These are phyloP conservation scores for Tolypocladium nubicola DNA, from an alignment of 2,329 filamentous ascomycete species.

Conservation along the genomic window DNA sequence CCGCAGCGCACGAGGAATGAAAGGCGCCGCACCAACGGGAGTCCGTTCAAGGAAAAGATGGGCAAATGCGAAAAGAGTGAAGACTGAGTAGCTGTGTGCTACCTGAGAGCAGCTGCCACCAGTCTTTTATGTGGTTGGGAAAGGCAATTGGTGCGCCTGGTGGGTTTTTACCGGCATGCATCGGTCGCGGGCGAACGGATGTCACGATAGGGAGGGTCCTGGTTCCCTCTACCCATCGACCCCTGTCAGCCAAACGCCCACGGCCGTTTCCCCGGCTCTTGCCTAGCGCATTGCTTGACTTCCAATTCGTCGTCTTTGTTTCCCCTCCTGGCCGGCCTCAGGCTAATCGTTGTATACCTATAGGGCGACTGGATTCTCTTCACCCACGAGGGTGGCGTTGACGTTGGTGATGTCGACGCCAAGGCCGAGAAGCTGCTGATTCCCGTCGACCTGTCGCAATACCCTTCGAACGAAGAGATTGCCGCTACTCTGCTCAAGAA, in stretches of 20 bases:
- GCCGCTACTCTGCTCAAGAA: slow-evolving; percentile 78
- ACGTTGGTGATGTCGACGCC: slow-evolving; percentile 96
- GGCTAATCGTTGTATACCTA: slow-evolving; percentile 11
- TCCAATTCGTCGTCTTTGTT: not conserved
- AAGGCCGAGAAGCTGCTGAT: slow-evolving; percentile 99
- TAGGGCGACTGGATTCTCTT: slow-evolving; percentile 99
- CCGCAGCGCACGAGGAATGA: not conserved
- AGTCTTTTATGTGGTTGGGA: slow-evolving; percentile 6
- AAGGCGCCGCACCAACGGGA: not conserved
- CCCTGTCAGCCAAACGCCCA: slow-evolving; percentile 1
- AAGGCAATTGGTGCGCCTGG: not conserved
- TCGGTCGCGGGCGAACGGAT: slow-evolving; percentile 24
- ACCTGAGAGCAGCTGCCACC: slow-evolving; percentile 1
- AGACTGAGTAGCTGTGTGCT: not conserved
- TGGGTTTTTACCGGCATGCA: slow-evolving; percentile 1
- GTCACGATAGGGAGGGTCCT: slow-evolving; percentile 19
- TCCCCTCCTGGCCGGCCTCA: not conserved
- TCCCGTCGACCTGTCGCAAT: slow-evolving; percentile 87
- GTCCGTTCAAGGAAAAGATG: not conserved
- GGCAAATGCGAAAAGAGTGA: not conserved
- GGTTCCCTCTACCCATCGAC: slow-evolving; percentile 1
- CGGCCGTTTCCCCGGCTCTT: not conserved
- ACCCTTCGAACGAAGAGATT: slow-evolving; percentile 93
- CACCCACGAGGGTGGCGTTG: slow-evolving; percentile 98
- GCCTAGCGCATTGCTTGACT: not conserved